These are phyloP conservation scores for Lomentospora prolificans DNA, from an alignment of 2,329 filamentous ascomycete species.

Conservation along the genomic window DNA sequence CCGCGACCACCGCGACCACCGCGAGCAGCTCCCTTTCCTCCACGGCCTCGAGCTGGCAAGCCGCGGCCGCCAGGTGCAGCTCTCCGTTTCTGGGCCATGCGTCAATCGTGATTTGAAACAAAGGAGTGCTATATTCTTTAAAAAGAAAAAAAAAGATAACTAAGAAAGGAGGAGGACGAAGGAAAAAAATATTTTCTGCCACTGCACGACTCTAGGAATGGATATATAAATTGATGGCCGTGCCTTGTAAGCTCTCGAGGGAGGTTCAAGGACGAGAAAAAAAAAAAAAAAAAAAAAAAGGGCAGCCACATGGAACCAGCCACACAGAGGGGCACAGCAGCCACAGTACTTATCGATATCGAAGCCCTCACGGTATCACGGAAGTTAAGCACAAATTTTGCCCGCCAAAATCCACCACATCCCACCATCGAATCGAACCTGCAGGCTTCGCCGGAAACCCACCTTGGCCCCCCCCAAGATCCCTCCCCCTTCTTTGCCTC, in stretches of 20 bases:
- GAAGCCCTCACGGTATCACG: slow-evolving; percentile 7
- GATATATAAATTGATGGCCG: too few relatives aligned
- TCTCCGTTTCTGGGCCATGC: slow-evolving; percentile 1
- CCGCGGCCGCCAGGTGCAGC: neutral
- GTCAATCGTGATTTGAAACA: neutral
- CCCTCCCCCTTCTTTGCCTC: slow-evolving; percentile 11
- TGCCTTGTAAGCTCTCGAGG: too few relatives aligned
- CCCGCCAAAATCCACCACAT: slow-evolving; percentile 8
- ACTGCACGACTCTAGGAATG: too few relatives aligned
- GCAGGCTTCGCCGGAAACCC: slow-evolving; percentile 8
- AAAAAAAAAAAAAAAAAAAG: neutral
- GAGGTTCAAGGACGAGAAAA: neutral
- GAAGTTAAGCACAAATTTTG: slow-evolving; percentile 7
- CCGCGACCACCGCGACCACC: slow-evolving; percentile 24
- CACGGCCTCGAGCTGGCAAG: slow-evolving; percentile 12
- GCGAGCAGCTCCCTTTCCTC: slow-evolving; percentile 14
- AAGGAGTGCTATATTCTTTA: neutral
- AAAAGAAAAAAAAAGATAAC: neutral
- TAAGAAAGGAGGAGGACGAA: neutral
- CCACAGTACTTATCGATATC: slow-evolving; percentile 15
- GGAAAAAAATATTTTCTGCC: neutral
- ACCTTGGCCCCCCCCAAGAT: neutral
- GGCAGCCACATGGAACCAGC: slow-evolving; percentile 13
- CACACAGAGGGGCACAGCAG: slow-evolving; percentile 14
- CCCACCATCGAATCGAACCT: slow-evolving; percentile 8